Conservation (phyloP, 768 basidiomycete species). For the Boletales sp. region DNA sequence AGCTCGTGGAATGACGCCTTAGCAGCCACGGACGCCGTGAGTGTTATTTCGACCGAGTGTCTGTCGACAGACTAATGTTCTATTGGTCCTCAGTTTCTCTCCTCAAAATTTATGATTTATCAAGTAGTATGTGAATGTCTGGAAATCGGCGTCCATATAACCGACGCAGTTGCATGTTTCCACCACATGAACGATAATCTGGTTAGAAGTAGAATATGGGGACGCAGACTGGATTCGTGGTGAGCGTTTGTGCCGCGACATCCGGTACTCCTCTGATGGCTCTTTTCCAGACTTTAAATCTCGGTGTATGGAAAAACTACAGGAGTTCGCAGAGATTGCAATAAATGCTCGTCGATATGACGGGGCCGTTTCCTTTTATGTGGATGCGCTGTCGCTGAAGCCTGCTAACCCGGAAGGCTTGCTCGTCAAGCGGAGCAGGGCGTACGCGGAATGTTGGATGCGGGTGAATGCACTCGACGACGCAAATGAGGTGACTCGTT, state of each 20-base stretch:
- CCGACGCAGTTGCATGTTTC: conserved; percentile 1
- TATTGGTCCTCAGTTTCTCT: neutral
- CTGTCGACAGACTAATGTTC: neutral
- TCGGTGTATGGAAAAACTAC: neutral
- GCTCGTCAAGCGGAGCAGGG: neutral
- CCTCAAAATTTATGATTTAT: neutral
- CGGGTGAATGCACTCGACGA: neutral
- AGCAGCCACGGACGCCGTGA: neutral
- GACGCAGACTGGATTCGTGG: neutral
- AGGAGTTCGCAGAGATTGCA: neutral
- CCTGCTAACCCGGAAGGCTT: neutral
- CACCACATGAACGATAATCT: neutral
- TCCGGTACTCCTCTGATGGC: neutral
- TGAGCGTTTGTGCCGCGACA: neutral
- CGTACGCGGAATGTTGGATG: neutral
- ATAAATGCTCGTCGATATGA: neutral
- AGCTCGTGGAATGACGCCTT: neutral
- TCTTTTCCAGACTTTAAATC: neutral
- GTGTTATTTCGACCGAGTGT: neutral
- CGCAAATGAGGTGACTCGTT: neutral
- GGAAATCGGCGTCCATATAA: neutral
- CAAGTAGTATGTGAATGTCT: neutral
- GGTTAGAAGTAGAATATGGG: neutral
- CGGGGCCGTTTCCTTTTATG: neutral
- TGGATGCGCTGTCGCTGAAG: neutral